Evolutionary conservation across 73 alveolate species (phyloP).

Genomic region (Tetrahymena elliotti): DNA sequence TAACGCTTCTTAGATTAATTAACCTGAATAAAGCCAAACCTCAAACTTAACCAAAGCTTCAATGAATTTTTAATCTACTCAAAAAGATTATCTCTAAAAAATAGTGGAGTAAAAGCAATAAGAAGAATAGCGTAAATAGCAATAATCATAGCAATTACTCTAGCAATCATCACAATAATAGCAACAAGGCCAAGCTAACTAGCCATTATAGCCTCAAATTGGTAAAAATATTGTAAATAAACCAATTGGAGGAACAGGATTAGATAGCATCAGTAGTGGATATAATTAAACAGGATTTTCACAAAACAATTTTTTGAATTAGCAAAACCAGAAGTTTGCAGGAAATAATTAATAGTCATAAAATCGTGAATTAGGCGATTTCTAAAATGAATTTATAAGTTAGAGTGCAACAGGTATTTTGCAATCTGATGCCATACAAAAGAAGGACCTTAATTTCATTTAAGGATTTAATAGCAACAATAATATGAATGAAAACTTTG

Average conservation of each 20-base stretch:
- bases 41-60: neutral
- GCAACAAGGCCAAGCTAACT: neutral
- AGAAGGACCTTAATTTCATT: neutral
- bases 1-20: neutral
- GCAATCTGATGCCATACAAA: neutral
- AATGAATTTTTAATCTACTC: neutral
- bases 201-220: neutral
- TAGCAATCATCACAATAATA: neutral
- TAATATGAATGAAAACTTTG: neutral
- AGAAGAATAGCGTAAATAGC: neutral
- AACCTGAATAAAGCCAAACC: neutral
- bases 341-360: neutral
- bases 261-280: neutral
- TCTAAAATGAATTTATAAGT: neutral
- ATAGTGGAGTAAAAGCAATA: neutral
- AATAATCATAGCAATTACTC: neutral
- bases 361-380: neutral
- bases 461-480: neutral
- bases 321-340: neutral
- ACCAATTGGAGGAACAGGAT: neutral
- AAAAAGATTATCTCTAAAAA: neutral
- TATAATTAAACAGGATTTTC: neutral
- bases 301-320: neutral
- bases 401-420: neutral
- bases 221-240: neutral